Conservation (phyloP, 139 green algal genomes). For the Coelastrella sp. region DNA sequence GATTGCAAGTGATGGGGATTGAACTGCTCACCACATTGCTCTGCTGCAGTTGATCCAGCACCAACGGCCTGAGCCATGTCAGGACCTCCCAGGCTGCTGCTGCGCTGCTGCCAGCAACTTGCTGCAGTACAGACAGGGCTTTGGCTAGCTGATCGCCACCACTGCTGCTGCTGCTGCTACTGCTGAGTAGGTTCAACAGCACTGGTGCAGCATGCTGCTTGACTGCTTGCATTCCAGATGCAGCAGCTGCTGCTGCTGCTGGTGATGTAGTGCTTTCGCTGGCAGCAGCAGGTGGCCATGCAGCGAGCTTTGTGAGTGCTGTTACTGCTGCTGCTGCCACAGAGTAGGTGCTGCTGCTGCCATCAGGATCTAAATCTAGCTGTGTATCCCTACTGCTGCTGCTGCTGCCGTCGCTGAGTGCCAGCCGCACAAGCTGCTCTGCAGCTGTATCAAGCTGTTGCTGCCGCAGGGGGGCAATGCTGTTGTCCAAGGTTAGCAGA, state of each 20-base stretch:
- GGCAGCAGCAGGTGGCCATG: too few relatives aligned
- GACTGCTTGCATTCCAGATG: conserved; percentile 15
- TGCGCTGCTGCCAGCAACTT: conserved; percentile 28
- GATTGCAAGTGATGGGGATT: too few relatives aligned
- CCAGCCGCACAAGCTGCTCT: conserved; percentile 12
- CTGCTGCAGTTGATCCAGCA: conserved; percentile 4
- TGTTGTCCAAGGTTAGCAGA: neutral
- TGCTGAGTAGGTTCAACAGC: conserved; percentile 10
- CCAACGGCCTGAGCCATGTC: conserved; percentile 32
- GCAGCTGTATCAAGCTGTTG: conserved; percentile 10
- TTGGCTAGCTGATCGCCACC: neutral
- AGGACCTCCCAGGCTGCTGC: conserved; percentile 46
- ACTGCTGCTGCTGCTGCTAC: conserved; percentile 34
- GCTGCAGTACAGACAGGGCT: conserved; percentile 14
- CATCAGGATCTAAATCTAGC: neutral
- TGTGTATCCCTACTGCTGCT: neutral
- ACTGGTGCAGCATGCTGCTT: conserved; percentile 29
- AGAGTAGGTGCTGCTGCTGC: conserved; percentile 2
- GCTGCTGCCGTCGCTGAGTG: neutral
- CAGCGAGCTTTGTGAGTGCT: conserved; percentile 11
- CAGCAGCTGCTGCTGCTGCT: neutral
- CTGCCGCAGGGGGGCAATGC: neutral
- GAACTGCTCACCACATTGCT: neutral
- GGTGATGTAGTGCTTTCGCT: too few relatives aligned
- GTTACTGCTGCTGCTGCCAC: neutral